Base-by-base conservation (phyloP, 352 stramenopile genomes). In the Pythium volutum region DNA sequence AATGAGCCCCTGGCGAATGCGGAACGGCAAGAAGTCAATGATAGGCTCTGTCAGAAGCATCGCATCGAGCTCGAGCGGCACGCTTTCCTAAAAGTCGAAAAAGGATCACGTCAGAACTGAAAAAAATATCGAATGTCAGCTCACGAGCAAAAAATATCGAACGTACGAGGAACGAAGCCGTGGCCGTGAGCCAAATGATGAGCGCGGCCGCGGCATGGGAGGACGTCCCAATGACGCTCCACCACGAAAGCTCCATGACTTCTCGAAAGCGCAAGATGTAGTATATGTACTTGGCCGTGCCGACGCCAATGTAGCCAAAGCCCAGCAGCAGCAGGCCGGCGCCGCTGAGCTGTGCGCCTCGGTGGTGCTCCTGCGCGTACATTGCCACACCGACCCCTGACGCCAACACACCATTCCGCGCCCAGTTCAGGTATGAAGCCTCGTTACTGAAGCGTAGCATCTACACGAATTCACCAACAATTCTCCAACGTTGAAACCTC, bases 281-380 rank as follows among this genome's bases (percentile, higher is more conserved):
- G 76, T 90, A 91, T 74, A 95, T 91, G 78, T 95, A 95, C 77
- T 95, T 95, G 62, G 79, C 74, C 39, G 83, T 92, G 54, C 85
- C 85, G 45, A 93, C 85, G 56, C 85, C 85, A 73, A 95, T 93
- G 71, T 93, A 95, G 55, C 85, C 85, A 62, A 95, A 95, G 61
- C 85, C 83, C 39, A 95, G 70, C 16, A 95, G 67, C 70, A 95
- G 69, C 55, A 93, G 64, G 2, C 82, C 85, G 2, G 85, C 85
- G 27, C 85, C 85, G 62, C 83, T 93, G 33, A 95, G 61, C 59
- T 95, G 85, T 45, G 85, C 85, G 57, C 85, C 85, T 25, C 85
- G 85, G 59, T 95, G 85, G 64, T 95, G 85, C 67, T 95, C 85
- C 68, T 95, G 85, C 27, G 85, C 85, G 59, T 95, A 95, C 85